Base-by-base conservation (phyloP, 257 asterid genomes). In the Lantana camara region DNA sequence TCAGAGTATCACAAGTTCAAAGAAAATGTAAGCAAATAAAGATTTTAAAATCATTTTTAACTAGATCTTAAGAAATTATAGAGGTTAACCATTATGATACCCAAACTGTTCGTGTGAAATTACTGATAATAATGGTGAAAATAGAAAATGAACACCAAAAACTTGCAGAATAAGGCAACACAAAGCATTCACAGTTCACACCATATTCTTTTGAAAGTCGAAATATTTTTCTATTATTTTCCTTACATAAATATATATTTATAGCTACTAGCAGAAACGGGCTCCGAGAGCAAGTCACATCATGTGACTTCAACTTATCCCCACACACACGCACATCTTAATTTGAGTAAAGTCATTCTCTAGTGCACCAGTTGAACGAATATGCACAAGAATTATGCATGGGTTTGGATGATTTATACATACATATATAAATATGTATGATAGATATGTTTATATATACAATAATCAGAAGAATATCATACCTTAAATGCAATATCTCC, bases 401-500 rank as follows among this genome's bases (percentile, higher is more conserved):
- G n/a, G n/a, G n/a, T n/a, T n/a, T n/a, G n/a, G n/a, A n/a, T n/a
- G n/a, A 27, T 27, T 27, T 27, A 27, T 27, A 27, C 2, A 27
- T 27, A 27, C 5, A 27, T 27, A 27, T 17, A n/a, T n/a, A n/a
- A n/a, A n/a, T n/a, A n/a, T n/a, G n/a, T n/a, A n/a, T n/a, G n/a
- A n/a, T n/a, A n/a, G n/a, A n/a, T n/a, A n/a, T n/a, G n/a, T n/a
- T n/a, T n/a, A n/a, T n/a, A n/a, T n/a, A n/a, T n/a, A n/a, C n/a
- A n/a, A n/a, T n/a, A n/a, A n/a, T n/a, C n/a, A n/a, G n/a, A n/a
- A n/a, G n/a, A n/a, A n/a, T n/a, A n/a, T n/a, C n/a, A 5, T 78
- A 94, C 99, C 57, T 94, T 94, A 65, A 94, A 94, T 15, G 99
- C 99, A 30, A 90, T 94, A 73, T 90, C 97, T 40, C 99, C 99